Evolutionary conservation across 805 yeast genomes (phyloP), one percentile per base, ranked within the genome.

Genomic region (Zygosaccharomyces pseudorouxii): DNA sequence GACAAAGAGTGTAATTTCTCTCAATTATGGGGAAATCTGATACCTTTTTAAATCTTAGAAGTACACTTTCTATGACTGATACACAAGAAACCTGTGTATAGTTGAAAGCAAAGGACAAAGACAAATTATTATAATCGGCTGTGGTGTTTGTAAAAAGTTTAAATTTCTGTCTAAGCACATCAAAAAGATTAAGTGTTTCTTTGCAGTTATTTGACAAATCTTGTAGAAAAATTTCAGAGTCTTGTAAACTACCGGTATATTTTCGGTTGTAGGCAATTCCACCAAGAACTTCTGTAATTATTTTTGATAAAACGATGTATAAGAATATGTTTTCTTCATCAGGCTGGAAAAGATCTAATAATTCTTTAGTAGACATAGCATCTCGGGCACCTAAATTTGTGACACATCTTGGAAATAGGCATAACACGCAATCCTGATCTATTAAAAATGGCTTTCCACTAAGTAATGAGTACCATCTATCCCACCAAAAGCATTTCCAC

Each of bases 401-500:
- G 14, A 53, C 43, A 7, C 29, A 28, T 20, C 29, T 54, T 6
- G 60, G 60, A 18, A 53, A 49, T 5, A 56, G 42, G 35, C 58
- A 55, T 9, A 29, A 36, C 6, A 30, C 45, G 10, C 28, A 35
- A 11, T 41, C 30, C 8, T 49, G 51, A 9, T 48, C 20, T 1
- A 54, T 39, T 16, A 46, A 10, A 5, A 46, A 43, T 8, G 51
- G 50, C 25, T 54, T 56, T 0, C 59, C 59, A 3, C 55, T 42
- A 3, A 38, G 20, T 2, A 48, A 10, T 4, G 56, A 27, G 38
- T 38, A 42, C 59, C 57, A 56, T 22, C 46, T 48, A 46, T 54
- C 58, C 57, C 57, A 54, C 58, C 57, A 53, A 18, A 46, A 47
- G 22, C 49, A 39, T 10, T 44, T 48, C 60, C 59, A 56, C 57